These are phyloP conservation scores for Pichia ethanolica DNA, from an alignment of 805 yeast species.

Conservation along the genomic window DNA sequence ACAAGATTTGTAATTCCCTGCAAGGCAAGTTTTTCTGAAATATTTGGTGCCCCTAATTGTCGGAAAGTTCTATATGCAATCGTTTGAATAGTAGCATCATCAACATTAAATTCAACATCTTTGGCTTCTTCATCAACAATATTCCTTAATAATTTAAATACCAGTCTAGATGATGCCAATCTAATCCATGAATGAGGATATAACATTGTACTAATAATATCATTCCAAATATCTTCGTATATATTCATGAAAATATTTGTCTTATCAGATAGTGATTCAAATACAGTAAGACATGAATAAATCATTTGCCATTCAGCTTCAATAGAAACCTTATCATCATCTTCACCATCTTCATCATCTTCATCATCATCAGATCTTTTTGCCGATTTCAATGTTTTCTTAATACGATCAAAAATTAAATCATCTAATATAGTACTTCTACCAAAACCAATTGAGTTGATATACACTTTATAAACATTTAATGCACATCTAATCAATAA, in stretches of 20 bases:
- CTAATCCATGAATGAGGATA: constrained; percentile 94
- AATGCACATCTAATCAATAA: constrained; percentile 67
- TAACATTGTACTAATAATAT: constrained; percentile 47
- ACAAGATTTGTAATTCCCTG: constrained; percentile 65
- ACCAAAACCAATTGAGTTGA: constrained; percentile 40
- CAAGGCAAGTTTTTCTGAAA: constrained; percentile 54
- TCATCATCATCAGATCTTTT: constrained; percentile 31
- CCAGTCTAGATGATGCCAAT: constrained; percentile 51
- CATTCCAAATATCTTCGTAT: constrained; percentile 43
- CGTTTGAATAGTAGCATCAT: constrained; percentile 45
- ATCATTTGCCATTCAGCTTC: constrained; percentile 64
- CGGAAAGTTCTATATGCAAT: constrained; percentile 63
- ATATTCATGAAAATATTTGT: constrained; percentile 33
- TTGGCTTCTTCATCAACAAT: constrained; percentile 13
- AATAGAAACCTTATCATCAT: constrained; percentile 24
- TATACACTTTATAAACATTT: constrained; percentile 56
- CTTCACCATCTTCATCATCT: constrained; percentile 18
- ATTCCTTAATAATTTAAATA: constrained; percentile 42
- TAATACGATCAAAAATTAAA: constrained; percentile 22
- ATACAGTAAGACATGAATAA: constrained; percentile 53
- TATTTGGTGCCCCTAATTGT: constrained; percentile 74
- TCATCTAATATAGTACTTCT: constrained; percentile 19
- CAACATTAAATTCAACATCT: constrained; percentile 28
- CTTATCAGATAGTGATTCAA: constrained; percentile 16
- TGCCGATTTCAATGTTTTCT: constrained; percentile 17